Conservation (phyloP, 2,329 filamentous ascomycete species). For the Arthrobotrys conoides region DNA sequence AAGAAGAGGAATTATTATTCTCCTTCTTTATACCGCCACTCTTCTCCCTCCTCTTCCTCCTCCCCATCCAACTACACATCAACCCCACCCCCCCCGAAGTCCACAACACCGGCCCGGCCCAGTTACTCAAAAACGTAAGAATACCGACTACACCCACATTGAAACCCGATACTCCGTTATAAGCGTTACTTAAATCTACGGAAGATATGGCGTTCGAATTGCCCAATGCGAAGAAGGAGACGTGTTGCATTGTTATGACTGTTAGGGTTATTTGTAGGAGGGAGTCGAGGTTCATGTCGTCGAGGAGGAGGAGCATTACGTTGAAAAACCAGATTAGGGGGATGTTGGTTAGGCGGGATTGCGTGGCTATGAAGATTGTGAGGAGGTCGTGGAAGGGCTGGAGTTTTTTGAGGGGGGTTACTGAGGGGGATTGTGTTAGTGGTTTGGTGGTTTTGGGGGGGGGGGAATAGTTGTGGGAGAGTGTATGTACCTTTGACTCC, state of each 20-base stretch:
- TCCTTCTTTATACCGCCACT: not conserved
- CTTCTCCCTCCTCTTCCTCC: conserved; percentile 13
- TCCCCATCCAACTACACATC: conserved; percentile 65
- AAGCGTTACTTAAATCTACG: conserved; percentile 93
- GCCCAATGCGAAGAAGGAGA: conserved; percentile 89
- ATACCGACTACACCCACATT: conserved; percentile 84
- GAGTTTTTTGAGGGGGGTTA: conserved; percentile 26
- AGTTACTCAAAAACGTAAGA: conserved; percentile 89
- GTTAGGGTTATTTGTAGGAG: conserved; percentile 73
- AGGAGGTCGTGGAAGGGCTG: conserved; percentile 76
- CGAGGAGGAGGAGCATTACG: conserved; percentile 73
- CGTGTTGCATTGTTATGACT: conserved; percentile 82
- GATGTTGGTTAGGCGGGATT: conserved; percentile 86
- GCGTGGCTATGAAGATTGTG: conserved; percentile 85
- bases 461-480: not conserved
- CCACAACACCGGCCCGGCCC: conserved; percentile 93
- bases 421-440: not conserved
- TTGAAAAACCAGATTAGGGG: conserved; percentile 85
- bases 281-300: conserved; percentile 65
- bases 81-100: conserved; percentile 75
- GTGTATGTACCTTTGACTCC: conserved; percentile 7
- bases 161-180: conserved; percentile 89
- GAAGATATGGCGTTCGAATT: conserved; percentile 95
- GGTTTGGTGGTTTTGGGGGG: not conserved
- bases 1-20: not conserved